Conservation (phyloP, 2,329 filamentous ascomycete species). For the Botrytis tulipae region DNA sequence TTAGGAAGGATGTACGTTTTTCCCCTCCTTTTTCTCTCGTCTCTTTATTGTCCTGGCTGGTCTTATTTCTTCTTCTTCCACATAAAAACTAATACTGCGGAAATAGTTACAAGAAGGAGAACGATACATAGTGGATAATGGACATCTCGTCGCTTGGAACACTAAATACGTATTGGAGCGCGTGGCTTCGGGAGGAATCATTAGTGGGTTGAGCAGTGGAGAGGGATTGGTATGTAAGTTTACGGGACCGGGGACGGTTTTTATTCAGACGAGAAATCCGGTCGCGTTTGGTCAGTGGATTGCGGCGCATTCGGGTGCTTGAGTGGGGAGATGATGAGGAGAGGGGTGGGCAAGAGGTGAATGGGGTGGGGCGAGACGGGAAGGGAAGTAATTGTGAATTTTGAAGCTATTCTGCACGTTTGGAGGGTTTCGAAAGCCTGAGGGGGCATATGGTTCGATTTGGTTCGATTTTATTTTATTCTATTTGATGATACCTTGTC, state of each 20-base stretch:
- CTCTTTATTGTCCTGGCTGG: background rate
- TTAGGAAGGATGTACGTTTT: constrained; percentile 79
- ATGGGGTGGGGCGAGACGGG: too few species aligned
- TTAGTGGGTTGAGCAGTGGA: constrained; percentile 77
- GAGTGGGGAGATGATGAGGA: background rate
- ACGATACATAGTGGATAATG: constrained; percentile 89
- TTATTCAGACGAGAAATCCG: constrained; percentile 88
- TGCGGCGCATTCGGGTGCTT: constrained; percentile 11
- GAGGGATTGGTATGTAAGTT: constrained; percentile 96
- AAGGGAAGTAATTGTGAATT: background rate
- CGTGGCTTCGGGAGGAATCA: constrained; percentile 83
- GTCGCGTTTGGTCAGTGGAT: constrained; percentile 38
- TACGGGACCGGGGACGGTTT: constrained; percentile 84
- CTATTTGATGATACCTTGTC: constrained; percentile 4
- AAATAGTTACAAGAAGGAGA: constrained; percentile 56
- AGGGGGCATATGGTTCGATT: background rate
- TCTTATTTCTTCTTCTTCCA: background rate
- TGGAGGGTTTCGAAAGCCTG: background rate
- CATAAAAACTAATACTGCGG: background rate
- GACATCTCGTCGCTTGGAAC: constrained; percentile 95
- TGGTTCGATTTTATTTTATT: background rate
- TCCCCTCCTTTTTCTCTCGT: background rate
- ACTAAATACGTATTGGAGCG: constrained; percentile 90
- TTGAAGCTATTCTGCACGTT: background rate
- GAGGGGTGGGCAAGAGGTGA: too few species aligned